A percentile compares a stretch with the other conserved stretches of the same genome.
Conservation (phyloP, 2,329 filamentous ascomycete genomes). For the Blumeriella jaapii region DNA sequence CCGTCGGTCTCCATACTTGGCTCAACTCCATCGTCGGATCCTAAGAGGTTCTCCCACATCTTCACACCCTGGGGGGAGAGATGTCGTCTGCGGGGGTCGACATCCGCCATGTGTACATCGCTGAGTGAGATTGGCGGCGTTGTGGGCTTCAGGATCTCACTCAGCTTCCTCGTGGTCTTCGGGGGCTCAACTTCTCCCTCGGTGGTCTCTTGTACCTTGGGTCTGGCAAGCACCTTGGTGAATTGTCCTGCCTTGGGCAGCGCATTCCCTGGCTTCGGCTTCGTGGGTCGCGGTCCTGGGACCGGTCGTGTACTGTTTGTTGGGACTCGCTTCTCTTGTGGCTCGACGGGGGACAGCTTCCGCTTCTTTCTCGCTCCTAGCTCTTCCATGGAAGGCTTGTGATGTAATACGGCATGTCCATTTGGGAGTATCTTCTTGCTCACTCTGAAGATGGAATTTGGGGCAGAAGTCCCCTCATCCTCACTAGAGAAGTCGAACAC, state of each 20-base stretch:
- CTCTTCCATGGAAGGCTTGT: constrained; percentile 2
- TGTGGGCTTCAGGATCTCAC: constrained; percentile 3
- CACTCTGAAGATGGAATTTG: constrained; percentile 12
- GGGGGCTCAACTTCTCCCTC: no score
- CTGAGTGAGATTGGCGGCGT: constrained; percentile 12
- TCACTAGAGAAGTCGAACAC: constrained; percentile 21
- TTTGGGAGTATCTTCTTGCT: constrained; percentile 1
- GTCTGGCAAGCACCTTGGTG: constrained; percentile 13
- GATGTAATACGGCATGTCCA: background rate
- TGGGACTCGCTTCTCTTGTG: background rate
- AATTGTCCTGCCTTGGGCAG: constrained; percentile 9
- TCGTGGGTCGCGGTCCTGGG: constrained; percentile 4
- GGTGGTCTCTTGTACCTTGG: constrained; percentile 9
- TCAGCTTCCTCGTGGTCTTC: constrained; percentile 2
- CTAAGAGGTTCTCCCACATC: constrained; percentile 23
- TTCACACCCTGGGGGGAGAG: constrained; percentile 21
- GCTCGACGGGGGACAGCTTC: constrained; percentile 19
- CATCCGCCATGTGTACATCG: constrained; percentile 19
- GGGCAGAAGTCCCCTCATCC: constrained; percentile 10
- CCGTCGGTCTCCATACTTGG: background rate
- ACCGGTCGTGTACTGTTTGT: background rate
- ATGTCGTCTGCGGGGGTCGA: constrained; percentile 8
- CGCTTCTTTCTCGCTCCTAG: constrained; percentile 17
- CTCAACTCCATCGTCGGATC: constrained; percentile 9
- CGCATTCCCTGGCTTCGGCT: constrained; percentile 4